Evolutionary conservation across 2,329 filamentous ascomycete genomes (phyloP), one percentile per base, ranked within the genome.

Genomic region (Paraphoma sp.): DNA sequence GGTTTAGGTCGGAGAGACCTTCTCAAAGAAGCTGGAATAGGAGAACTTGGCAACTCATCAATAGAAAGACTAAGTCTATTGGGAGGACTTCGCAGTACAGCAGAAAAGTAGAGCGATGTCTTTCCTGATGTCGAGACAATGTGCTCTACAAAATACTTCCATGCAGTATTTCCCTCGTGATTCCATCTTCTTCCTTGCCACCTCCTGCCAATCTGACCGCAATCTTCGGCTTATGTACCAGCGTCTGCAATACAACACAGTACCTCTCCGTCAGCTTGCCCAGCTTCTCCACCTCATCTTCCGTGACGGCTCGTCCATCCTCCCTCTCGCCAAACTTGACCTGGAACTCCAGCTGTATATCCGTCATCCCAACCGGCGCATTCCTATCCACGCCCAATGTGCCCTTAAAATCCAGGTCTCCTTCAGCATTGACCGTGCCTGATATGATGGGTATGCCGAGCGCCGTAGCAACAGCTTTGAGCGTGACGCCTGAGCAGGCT

Each of bases 201-300:
- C 62, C 60, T 8, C 61, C 40, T 14, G 62, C 57, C 45, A 73
- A 56, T 29, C 58, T 61, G 0, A 76, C 71, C 16, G 45, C 59
- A 51, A 76, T 64, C n/a, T 55, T 60, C 3, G 71, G 71, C 52
- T 74, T 75, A 18, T 71, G 65, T 2, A 70, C 67, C 55, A 74
- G 47, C 41, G 71, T 73, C 67, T 74, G 72, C 50, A 75, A 40
- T 48, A 73, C 72, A 30, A 83, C 80, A 61, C 81, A 83, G 64
- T 83, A 83, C 62, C 80, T 66, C 72, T 83, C 81, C 46, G 80
- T 83, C 71, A 83, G 59, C 69, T 79, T 78, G 1, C 81, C 77
- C 56, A 83, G 54, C 66, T 75, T 80, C 63, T 80, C 78, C 7
- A 82, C 68, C 51, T 79, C 78, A 11, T 76, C 72, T 44, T 79